A percentile compares a stretch with the other conserved stretches of the same genome.
phyloP scores from a whole-genome alignment of 495 filamentous ascomycete species.

The Hypoxylon lienhwacheense region DNA sequence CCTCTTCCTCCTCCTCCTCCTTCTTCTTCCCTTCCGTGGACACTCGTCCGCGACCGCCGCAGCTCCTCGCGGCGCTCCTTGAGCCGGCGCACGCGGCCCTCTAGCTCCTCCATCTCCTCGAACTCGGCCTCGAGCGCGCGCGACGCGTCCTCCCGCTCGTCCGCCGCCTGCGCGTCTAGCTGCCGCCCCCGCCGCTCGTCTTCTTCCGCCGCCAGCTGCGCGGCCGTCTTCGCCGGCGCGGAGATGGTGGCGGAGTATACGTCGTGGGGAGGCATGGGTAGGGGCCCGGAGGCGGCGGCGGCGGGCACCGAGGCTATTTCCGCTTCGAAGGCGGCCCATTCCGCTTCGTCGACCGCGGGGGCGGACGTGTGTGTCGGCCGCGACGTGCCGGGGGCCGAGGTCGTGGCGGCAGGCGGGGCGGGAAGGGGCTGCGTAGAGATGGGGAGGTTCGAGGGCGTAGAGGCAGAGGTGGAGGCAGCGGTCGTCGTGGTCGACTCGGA shows the following conservation, averaged over 20 bases:
- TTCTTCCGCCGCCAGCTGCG: constrained; percentile 67
- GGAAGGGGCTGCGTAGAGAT: constrained; percentile 27
- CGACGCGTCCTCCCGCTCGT: constrained; percentile 83
- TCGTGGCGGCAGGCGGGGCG: constrained; percentile 15
- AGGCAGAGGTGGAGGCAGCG: constrained; percentile 1
- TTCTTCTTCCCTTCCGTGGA: neutral
- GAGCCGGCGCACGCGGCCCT: constrained; percentile 73
- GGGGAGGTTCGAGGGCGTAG: constrained; percentile 17
- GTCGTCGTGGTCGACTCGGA: constrained; percentile 26
- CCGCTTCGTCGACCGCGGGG: constrained; percentile 68
- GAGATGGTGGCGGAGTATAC: constrained; percentile 60
- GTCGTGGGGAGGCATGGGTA: too few species aligned
- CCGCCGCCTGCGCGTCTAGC: constrained; percentile 59
- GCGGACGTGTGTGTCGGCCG: constrained; percentile 4
- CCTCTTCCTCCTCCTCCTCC: neutral
- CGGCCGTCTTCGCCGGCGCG: constrained; percentile 68
- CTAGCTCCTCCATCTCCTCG: constrained; percentile 90
- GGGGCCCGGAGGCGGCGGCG: constrained; percentile 13
- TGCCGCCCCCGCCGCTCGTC: constrained; percentile 63
- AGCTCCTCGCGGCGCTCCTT: constrained; percentile 66
- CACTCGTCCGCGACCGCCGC: constrained; percentile 2
- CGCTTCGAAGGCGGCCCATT: constrained; percentile 90
- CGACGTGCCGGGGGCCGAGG: constrained; percentile 4
- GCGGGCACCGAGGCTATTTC: constrained; percentile 64
- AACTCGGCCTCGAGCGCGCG: constrained; percentile 83